Percentiles rank a stretch among this genome's conserved stretches.
Evolutionary conservation across 2,329 filamentous ascomycete genomes (phyloP).

Genomic region (Arachnopeziza araneosa): DNA sequence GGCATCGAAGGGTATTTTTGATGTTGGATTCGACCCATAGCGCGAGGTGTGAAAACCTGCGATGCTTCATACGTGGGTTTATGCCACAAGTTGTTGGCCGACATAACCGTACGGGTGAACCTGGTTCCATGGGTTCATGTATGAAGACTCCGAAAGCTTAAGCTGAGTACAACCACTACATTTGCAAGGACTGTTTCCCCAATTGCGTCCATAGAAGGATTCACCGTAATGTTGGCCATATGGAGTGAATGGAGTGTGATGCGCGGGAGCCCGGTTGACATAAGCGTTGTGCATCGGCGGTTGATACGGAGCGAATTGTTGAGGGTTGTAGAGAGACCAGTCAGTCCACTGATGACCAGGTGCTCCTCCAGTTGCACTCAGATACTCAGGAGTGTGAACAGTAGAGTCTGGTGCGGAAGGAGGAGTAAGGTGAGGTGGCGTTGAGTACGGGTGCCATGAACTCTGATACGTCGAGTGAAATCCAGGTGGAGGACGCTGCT

Average conservation of each 20-base stretch:
- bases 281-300: conserved; percentile 29
- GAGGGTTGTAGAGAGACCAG: neutral
- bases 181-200: neutral
- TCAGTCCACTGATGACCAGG: conserved; percentile 36
- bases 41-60: neutral
- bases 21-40: neutral
- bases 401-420: conserved; percentile 49
- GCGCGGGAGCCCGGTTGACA: conserved; percentile 40
- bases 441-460: conserved; percentile 30
- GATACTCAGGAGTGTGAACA: conserved; percentile 48
- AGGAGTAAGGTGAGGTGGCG: conserved; percentile 40
- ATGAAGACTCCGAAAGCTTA: neutral
- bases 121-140: neutral
- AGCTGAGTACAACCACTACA: neutral
- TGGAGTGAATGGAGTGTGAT: conserved; percentile 40
- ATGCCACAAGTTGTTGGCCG: conserved; percentile 41
- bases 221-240: neutral
- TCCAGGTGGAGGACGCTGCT: conserved; percentile 25
- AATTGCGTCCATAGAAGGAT: neutral
- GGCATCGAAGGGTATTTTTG: conserved; percentile 20
- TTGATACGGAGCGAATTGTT: conserved; percentile 10
- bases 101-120: conserved; percentile 29
- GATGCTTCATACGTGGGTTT: conserved; percentile 7
- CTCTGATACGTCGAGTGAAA: conserved; percentile 26
- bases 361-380: conserved; percentile 40